Evolutionary conservation across 768 basidiomycete genomes (phyloP).

Genomic region (Lactifluus echinatus): DNA sequence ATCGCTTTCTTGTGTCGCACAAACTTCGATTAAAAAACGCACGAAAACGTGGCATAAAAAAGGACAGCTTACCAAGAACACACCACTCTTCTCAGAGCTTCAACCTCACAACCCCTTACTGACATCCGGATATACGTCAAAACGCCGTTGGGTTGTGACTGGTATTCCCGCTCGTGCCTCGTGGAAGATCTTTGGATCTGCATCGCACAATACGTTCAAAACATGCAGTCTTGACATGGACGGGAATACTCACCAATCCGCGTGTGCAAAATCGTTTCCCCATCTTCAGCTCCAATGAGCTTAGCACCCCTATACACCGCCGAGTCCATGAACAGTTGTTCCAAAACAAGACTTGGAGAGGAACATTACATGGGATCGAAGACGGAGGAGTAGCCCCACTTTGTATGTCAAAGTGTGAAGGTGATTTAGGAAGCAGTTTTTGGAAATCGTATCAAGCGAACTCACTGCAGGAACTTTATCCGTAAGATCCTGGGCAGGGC

Average conservation of each 20-base stretch:
- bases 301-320: conserved; percentile 55
- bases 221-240: background rate
- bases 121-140: conserved; percentile 86
- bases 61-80: background rate
- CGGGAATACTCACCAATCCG: conserved; percentile 59
- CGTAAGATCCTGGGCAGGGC: conserved; percentile 76
- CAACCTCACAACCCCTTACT: conserved; percentile 26
- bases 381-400: conserved; percentile 90
- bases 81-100: conserved; percentile 2
- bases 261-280: conserved; percentile 70
- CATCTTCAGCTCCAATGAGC: conserved; percentile 63
- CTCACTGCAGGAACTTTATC: conserved; percentile 87
- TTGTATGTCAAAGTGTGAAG: background rate
- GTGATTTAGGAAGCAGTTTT: background rate
- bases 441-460: conserved; percentile 8
- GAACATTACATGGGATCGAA: conserved; percentile 94
- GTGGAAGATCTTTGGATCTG: conserved; percentile 54
- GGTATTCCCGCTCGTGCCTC: conserved; percentile 78
- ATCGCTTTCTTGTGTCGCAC: too few relatives aligned
- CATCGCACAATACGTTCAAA: conserved; percentile 20
- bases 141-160: conserved; percentile 81
- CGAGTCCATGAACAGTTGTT: background rate
- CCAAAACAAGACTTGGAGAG: conserved; percentile 14
- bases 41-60: background rate
- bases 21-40: too few relatives aligned